Evolutionary conservation across 2,329 filamentous ascomycete species (phyloP).

Genomic region (Diaporthe helianthi): DNA sequence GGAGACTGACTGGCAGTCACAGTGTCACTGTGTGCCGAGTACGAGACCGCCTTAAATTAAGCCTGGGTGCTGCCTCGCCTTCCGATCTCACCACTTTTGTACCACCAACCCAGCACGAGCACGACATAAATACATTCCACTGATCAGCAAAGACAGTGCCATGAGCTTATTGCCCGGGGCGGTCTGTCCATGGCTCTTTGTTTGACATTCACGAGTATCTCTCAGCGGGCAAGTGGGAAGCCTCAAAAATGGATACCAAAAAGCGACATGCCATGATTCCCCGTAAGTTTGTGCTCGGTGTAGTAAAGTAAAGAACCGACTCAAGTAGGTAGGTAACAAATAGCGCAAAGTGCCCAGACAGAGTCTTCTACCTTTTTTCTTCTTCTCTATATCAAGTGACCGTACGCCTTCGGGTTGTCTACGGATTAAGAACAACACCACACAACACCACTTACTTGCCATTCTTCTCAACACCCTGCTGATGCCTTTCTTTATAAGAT

Average conservation of each 20-base stretch:
- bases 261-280: constrained; percentile 35
- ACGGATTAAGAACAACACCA: too few relatives aligned
- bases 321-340: constrained; percentile 37
- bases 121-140: constrained; percentile 26
- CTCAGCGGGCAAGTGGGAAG: constrained; percentile 17
- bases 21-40: constrained; percentile 31
- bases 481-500: background rate
- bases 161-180: background rate
- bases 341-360: constrained; percentile 41
- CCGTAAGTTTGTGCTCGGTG: constrained; percentile 36
- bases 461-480: constrained; percentile 8
- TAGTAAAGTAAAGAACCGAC: constrained; percentile 40
- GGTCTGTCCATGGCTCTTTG: too few relatives aligned
- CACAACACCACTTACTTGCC: too few relatives aligned
- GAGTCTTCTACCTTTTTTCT: too few relatives aligned
- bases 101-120: constrained; percentile 34
- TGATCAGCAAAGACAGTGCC: background rate
- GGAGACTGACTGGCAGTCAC: constrained; percentile 34
- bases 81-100: constrained; percentile 32
- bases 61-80: constrained; percentile 32
- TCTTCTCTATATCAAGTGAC: too few relatives aligned
- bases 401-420: too few relatives aligned
- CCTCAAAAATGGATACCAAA: constrained; percentile 33
- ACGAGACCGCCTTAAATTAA: constrained; percentile 43
- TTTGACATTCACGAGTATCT: background rate